Base-by-base conservation (phyloP, 805 yeast genomes). In the Pichia thaimueangensis region DNA sequence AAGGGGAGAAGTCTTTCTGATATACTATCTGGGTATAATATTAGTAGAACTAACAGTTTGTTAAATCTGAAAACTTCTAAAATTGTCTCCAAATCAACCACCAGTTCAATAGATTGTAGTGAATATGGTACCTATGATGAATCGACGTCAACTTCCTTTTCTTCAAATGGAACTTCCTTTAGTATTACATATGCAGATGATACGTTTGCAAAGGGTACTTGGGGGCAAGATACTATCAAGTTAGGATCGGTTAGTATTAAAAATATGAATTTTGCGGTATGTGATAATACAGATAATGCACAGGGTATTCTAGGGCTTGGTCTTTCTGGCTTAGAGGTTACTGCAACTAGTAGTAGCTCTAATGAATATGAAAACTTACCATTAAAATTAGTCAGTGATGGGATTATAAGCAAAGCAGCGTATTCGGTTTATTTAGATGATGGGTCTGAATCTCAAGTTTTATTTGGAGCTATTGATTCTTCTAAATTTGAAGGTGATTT, bases 231-330 rank as follows among this genome's bases (percentile, higher is more conserved):
- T 54, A 63, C 66, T 30, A 68, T 88, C 5, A 47, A 52, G 2
- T 52, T 85, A 41, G 77, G 79, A 35, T 74, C 68, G 37, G 59
- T 70, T 12, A 60, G 68, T 3, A 64, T 85, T 11, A 47, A 65
- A 0, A 64, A 68, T 43, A 63, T 83, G 24, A 76, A 86, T 5
- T 73, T 88, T 59, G 96, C 94, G 2, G 77, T 87, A 20, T 94
- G 85, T 3, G 76, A 77, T 55, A 59, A 61, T 28, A 74, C 86
- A 2, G 76, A 78, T 47, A 78, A 89, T 4, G 59, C 76, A 8
- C 63, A 72, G 45, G 91, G 94, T 43, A 91, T 86, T 21, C 61
- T 85, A 32, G 88, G 89, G 22, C 76, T 85, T 48, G 91, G 93
- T 10, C 67, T 83, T 39, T 63, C 75, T 5, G 83, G 78, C 12